Evolutionary conservation across 1,284 basidiomycete genomes (phyloP).

Genomic region (Anthracocystis walkeri): DNA sequence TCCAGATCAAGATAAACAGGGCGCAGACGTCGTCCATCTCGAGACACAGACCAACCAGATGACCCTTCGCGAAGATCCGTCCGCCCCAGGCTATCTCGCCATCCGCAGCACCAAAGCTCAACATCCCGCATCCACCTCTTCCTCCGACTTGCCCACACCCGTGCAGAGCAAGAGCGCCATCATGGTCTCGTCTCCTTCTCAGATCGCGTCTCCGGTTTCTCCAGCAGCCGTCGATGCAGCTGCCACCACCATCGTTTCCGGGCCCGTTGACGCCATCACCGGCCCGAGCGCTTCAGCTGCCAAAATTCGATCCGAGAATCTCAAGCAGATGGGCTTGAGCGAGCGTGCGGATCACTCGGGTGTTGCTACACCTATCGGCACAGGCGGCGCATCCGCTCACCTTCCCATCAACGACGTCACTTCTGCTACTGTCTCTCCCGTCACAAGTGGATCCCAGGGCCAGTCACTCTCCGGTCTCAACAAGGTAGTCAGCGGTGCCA

Average conservation of each 20-base stretch:
- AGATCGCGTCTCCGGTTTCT: constrained; percentile 26
- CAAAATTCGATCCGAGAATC: constrained; percentile 41
- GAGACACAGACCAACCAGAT: constrained; percentile 43
- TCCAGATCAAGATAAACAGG: constrained; percentile 18
- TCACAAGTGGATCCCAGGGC: constrained; percentile 14
- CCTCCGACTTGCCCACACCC: constrained; percentile 16
- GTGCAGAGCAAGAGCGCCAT: constrained; percentile 2
- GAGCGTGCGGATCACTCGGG: constrained; percentile 43
- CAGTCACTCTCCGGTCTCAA: constrained; percentile 38
- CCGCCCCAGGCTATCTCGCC: constrained; percentile 51
- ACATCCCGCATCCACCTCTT: constrained; percentile 9
- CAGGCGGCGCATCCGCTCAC: constrained; percentile 38
- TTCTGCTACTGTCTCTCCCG: constrained; percentile 29
- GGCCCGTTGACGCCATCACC: constrained; percentile 38
- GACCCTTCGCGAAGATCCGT: constrained; percentile 50
- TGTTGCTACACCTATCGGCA: constrained; percentile 51
- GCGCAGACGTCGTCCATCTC: constrained; percentile 40
- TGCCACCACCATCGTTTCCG: constrained; percentile 22
- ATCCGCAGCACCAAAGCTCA: constrained; percentile 13
- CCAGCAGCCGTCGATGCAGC: constrained; percentile 9
- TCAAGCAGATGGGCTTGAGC: constrained; percentile 44
- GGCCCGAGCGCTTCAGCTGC: constrained; percentile 43
- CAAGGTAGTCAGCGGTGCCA: constrained; percentile 46
- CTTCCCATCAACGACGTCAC: constrained; percentile 11
- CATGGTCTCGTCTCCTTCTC: constrained; percentile 26